A percentile compares a stretch with the other conserved stretches of the same genome.
phyloP scores from a whole-genome alignment of 139 green algal species.

The Chlorella vulgaris region DNA sequence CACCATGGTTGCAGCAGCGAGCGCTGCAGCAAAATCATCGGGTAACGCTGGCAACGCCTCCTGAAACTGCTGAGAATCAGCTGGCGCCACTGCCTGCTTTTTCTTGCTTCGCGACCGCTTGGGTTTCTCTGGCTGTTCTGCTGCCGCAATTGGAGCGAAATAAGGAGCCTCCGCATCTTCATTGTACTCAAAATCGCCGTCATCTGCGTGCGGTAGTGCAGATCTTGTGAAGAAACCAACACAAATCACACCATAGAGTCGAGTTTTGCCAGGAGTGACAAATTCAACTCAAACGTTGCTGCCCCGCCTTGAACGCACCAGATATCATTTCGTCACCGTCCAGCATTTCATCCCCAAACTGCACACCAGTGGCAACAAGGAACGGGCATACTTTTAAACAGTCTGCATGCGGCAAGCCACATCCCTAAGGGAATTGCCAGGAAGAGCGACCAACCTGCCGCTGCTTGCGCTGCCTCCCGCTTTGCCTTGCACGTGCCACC shows the following conservation, averaged over 20 bases:
- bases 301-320: not conserved
- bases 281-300: not conserved
- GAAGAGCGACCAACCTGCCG: too few species aligned
- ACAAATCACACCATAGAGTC: too few species aligned
- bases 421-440: too few species aligned
- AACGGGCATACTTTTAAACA: too few species aligned
- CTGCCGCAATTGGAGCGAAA: not conserved
- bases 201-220: not conserved
- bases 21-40: slow-evolving; percentile 18
- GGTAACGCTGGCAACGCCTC: not conserved
- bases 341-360: slow-evolving; percentile 2
- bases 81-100: not conserved
- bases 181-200: slow-evolving; percentile 4
- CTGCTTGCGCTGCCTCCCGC: slow-evolving; percentile 17
- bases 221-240: not conserved
- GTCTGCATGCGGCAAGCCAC: too few species aligned
- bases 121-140: not conserved
- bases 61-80: not conserved
- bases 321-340: slow-evolving; percentile 19
- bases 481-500: not conserved
- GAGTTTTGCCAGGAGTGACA: not conserved
- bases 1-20: slow-evolving; percentile 24
- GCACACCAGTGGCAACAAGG: not conserved
- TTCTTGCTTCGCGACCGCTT: slow-evolving; percentile 10
- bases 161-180: slow-evolving; percentile 13